phyloP scores from a whole-genome alignment of 495 filamentous ascomycete species.

The Lasiosphaeriaceae sp. region DNA sequence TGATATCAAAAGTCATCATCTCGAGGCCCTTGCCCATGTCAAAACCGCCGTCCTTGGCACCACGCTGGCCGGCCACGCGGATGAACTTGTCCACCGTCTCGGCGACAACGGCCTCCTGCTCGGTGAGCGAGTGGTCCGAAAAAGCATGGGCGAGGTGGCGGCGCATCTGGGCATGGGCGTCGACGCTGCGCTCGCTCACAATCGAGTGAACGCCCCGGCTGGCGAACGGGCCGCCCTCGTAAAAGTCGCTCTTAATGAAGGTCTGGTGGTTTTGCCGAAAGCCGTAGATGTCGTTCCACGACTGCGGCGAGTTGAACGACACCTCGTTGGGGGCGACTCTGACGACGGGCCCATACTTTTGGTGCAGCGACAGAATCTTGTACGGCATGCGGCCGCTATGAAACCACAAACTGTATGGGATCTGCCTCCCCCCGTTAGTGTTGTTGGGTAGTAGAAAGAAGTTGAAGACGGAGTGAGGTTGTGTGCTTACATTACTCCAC shows the following conservation, averaged over 20 bases:
- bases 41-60: neutral
- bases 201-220: neutral
- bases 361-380: slow-evolving; percentile 30
- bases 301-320: slow-evolving; percentile 46
- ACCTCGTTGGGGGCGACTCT: slow-evolving; percentile 43
- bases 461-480: too few species aligned
- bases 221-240: slow-evolving; percentile 3
- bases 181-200: slow-evolving; percentile 22
- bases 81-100: neutral
- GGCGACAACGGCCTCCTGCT: slow-evolving; percentile 26
- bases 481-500: too few species aligned
- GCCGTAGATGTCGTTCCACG: slow-evolving; percentile 59
- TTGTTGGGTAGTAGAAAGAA: too few species aligned
- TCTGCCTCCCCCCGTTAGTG: too few species aligned
- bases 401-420: neutral
- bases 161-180: slow-evolving; percentile 36
- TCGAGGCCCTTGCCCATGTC: slow-evolving; percentile 47
- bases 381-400: slow-evolving; percentile 13
- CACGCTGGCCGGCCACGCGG: neutral
- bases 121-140: slow-evolving; percentile 34
- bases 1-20: slow-evolving; percentile 54
- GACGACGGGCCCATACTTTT: slow-evolving; percentile 9
- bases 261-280: slow-evolving; percentile 22
- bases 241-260: slow-evolving; percentile 34
- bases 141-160: slow-evolving; percentile 46